These are phyloP conservation scores for Termitomyces sp. DNA, from an alignment of 768 basidiomycete genomes.

Conservation along the genomic window DNA sequence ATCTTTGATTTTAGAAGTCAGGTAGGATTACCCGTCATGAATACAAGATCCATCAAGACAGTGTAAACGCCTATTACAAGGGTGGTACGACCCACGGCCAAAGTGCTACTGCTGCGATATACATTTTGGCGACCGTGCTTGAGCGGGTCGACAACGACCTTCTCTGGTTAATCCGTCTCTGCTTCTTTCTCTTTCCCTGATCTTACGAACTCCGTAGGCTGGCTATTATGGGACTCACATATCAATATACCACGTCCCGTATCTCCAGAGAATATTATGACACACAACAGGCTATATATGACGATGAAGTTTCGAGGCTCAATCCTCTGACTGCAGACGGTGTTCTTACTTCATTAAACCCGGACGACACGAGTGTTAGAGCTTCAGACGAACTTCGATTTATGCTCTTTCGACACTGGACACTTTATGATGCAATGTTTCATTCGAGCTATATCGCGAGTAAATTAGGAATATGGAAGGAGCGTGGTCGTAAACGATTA, in stretches of 20 bases:
- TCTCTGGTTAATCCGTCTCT: conserved; percentile 62
- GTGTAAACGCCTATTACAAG: conserved; percentile 79
- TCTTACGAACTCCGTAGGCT: conserved; percentile 49
- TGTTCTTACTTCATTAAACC: conserved; percentile 49
- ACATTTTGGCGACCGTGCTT: conserved; percentile 85
- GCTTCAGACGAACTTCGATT: conserved; percentile 89
- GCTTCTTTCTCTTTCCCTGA: neutral
- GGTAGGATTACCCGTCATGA: conserved; percentile 68
- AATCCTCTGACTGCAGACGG: conserved; percentile 57
- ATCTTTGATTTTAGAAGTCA: conserved; percentile 33
- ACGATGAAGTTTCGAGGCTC: conserved; percentile 91
- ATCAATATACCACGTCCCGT: conserved; percentile 84
- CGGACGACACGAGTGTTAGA: conserved; percentile 83
- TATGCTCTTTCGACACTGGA: conserved; percentile 96
- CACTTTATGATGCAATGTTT: conserved; percentile 95
- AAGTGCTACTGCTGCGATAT: conserved; percentile 85
- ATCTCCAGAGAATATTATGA: conserved; percentile 89
- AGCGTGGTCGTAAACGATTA: conserved; percentile 83
- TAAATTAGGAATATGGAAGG: conserved; percentile 95
- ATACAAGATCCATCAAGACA: conserved; percentile 55
- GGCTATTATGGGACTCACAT: conserved; percentile 89
- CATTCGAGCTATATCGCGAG: conserved; percentile 96
- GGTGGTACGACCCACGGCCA: conserved; percentile 86
- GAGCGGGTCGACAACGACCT: conserved; percentile 93
- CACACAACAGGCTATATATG: conserved; percentile 70